Evolutionary conservation across 345 rosid genomes (phyloP).

Genomic region (Psidium friedrichsthalianum): DNA sequence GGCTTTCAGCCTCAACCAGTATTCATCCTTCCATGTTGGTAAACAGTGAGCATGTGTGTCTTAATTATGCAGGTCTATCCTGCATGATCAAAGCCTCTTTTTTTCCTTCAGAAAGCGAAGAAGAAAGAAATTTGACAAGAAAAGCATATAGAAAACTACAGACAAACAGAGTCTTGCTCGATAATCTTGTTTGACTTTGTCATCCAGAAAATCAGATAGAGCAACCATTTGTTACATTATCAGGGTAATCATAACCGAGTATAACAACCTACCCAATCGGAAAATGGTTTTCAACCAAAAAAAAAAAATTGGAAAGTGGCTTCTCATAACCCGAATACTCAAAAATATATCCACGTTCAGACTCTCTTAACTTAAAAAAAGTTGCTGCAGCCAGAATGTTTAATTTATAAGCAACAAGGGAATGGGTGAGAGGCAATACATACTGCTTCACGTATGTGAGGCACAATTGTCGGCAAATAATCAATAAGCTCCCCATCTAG

Average conservation of each 20-base stretch:
- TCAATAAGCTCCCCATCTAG: conserved; percentile 86
- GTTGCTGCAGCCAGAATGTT: too few species aligned
- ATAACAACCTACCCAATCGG: not conserved
- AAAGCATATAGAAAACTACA: not conserved
- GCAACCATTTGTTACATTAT: too few species aligned
- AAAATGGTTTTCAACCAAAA: too few species aligned
- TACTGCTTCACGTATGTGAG: conserved; percentile 94
- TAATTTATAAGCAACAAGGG: too few species aligned
- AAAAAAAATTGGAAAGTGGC: not conserved
- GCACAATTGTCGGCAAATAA: conserved; percentile 91
- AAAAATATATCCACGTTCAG: not conserved
- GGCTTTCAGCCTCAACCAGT: not conserved
- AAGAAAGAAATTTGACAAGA: not conserved
- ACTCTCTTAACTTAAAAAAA: not conserved
- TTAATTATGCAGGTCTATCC: not conserved
- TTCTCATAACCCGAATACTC: not conserved
- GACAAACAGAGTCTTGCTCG: not conserved
- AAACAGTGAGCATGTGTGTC: not conserved
- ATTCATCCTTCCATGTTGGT: not conserved
- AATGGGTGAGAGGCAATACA: too few species aligned
- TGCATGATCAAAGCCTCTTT: not conserved
- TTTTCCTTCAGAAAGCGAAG: not conserved
- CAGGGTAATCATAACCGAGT: not conserved
- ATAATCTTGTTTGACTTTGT: too few species aligned
- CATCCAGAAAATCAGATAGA: too few species aligned